Conservation (phyloP, 1,284 basidiomycete genomes). For the Leccinum solheimii region DNA sequence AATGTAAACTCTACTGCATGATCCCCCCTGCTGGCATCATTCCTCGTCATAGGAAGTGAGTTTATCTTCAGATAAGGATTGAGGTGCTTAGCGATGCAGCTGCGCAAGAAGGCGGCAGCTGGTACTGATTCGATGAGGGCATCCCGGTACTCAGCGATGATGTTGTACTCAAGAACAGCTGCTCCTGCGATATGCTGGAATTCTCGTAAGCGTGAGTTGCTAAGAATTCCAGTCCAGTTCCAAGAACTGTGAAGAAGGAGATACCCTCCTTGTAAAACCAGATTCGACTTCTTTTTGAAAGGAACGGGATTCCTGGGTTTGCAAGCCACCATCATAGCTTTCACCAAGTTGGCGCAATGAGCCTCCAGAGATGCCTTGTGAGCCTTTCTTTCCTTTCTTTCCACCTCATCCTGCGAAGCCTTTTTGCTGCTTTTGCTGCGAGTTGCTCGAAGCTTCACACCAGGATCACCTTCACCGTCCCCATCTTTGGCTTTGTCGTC, state of each 20-base stretch:
- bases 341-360: not conserved
- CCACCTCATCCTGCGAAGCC: not conserved
- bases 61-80: not conserved
- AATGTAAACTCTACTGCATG: too few species aligned
- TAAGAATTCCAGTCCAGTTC: not conserved
- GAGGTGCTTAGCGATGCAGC: not conserved
- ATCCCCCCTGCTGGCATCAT: too few species aligned
- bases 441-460: too few species aligned
- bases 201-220: not conserved
- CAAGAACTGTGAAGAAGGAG: not conserved
- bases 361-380: not conserved
- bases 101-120: not conserved
- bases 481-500: not conserved
- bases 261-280: not conserved
- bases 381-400: not conserved
- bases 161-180: not conserved
- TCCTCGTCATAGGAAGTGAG: not conserved
- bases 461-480: too few species aligned
- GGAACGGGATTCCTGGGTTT: not conserved
- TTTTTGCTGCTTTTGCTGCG: not conserved
- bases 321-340: constrained; percentile 2
- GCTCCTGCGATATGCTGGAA: not conserved
- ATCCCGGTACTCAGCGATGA: not conserved
- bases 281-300: not conserved
- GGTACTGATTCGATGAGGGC: not conserved